Base-by-base conservation (phyloP, 1,139 yeast genomes). In the Lodderomyces metapsilosis region DNA sequence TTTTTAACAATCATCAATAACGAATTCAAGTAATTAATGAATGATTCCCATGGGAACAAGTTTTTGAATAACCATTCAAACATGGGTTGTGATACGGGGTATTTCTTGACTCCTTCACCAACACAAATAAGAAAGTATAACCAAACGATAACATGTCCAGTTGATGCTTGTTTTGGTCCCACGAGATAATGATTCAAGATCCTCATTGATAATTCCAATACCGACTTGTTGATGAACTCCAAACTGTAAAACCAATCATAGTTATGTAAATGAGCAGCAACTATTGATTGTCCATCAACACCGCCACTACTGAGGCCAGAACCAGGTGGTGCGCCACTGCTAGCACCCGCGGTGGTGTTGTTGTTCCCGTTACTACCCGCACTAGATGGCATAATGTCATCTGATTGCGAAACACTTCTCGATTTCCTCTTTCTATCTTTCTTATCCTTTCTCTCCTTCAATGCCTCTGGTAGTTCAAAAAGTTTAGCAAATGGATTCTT, bases 121-220 rank as follows among this genome's bases (percentile, higher is more conserved):
- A 83, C 67, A 2, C 89, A 71, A 9, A 82, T 66, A 20, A 85
- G 59, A 52, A 83, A 85, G 54, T 84, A 84, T 15, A 83, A 62
- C 86, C 88, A 84, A 3, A 86, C 84, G 30, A 84, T 70, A 2
- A 80, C 71, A 64, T 84, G 91, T 6, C 88, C 80, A 3, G 84
- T 71, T 2, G 87, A 80, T 6, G 88, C 78, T 50, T 82, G 82
- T 37, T 79, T 66, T 4, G 92, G 91, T 1, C 92, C 92, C 43
- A 75, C 68, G 33, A 84, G 61, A 54, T 84, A 85, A 47, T 81
- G 83, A 47, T 72, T 74, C 37, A 84, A 59, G 52, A 85, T 84
- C 44, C 84, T 71, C 64, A 83, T 74, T 16, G 86, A 74, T 44
- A 86, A 68, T 52, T 82, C 86, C 40, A 84, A 58, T 1, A 84